A percentile compares a stretch with the other conserved stretches of the same genome.
These are phyloP conservation scores for Conringia planisiliqua DNA, from an alignment of 345 rosid species.

Conservation along the genomic window DNA sequence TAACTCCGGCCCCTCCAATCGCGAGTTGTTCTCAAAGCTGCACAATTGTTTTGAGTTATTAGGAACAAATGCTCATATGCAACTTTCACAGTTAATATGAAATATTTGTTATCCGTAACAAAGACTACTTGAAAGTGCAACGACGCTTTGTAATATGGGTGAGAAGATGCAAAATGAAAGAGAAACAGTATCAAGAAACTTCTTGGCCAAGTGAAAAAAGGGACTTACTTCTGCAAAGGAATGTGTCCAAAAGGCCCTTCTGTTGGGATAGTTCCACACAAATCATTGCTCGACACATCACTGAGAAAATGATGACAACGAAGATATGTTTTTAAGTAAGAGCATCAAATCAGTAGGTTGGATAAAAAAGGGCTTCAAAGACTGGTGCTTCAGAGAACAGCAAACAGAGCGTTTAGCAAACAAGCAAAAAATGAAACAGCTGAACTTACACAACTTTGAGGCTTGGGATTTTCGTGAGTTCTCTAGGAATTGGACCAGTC, in stretches of 20 bases:
- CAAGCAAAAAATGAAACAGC: neutral
- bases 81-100: neutral
- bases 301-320: conserved; percentile 40
- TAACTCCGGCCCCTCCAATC: conserved; percentile 90
- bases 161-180: neutral
- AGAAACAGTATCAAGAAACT: neutral
- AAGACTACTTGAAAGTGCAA: neutral
- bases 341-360: neutral
- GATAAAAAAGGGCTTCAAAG: neutral
- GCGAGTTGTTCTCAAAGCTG: conserved; percentile 89
- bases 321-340: neutral
- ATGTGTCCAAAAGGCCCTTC: conserved; percentile 83
- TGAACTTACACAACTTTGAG: conserved; percentile 41
- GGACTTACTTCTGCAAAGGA: conserved; percentile 74
- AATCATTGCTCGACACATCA: conserved; percentile 81
- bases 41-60: conserved; percentile 2
- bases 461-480: conserved; percentile 28
- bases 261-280: conserved; percentile 97
- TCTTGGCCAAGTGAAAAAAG: neutral
- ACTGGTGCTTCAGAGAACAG: neutral
- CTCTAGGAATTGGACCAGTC: conserved; percentile 67
- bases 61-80: neutral
- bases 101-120: neutral
- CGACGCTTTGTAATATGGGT: neutral
- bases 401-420: neutral